A percentile compares a stretch with the other conserved stretches of the same genome.
phyloP scores from a whole-genome alignment of 306 rosid genomes.

The Glycyrrhiza uralensis region DNA sequence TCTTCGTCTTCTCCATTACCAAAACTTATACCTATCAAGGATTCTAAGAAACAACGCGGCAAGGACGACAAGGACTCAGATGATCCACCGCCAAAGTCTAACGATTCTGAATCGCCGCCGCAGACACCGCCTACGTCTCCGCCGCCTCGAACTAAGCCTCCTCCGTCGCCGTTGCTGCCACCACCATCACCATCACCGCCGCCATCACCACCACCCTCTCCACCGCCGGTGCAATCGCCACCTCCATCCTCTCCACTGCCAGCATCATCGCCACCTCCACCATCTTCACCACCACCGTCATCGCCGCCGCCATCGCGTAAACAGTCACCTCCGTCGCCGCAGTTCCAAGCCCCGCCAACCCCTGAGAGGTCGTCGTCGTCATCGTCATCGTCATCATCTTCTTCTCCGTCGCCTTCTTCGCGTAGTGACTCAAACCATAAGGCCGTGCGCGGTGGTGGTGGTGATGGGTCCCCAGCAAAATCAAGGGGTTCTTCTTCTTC shows the following conservation, averaged over 20 bases:
- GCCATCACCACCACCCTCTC: not conserved
- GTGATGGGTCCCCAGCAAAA: not conserved
- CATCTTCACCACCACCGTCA: not conserved
- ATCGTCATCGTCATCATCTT: not conserved
- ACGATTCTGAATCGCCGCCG: not conserved
- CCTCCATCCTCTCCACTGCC: not conserved
- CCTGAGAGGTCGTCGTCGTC: constrained; percentile 14
- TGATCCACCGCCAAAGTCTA: not conserved
- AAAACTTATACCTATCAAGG: not conserved
- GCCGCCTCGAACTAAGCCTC: not conserved
- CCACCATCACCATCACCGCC: constrained; percentile 25
- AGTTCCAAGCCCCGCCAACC: not conserved
- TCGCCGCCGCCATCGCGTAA: not conserved
- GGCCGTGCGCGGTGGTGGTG: not conserved
- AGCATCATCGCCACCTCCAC: constrained; percentile 3
- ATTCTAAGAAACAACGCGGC: not conserved
- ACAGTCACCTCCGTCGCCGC: constrained; percentile 21
- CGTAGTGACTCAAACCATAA: not conserved
- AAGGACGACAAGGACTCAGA: not conserved
- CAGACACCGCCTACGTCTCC: not conserved
- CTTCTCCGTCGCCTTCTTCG: not conserved
- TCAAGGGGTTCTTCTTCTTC: constrained; percentile 13
- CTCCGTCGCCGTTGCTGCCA: not conserved
- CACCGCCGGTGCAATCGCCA: not conserved
- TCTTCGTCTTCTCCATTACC: not conserved